phyloP scores from a whole-genome alignment of 805 yeast species.

The Millerago galiae region DNA sequence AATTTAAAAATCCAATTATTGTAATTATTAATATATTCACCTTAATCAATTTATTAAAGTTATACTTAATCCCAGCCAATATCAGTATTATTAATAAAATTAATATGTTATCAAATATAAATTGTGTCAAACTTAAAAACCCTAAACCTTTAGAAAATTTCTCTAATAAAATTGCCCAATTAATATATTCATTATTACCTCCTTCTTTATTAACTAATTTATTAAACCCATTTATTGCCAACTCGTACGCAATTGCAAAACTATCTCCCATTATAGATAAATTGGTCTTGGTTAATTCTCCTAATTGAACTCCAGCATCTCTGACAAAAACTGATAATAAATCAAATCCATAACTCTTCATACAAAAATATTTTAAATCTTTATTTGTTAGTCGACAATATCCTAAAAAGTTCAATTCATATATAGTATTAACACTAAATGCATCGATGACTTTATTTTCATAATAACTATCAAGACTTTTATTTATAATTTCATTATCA shows the following conservation, averaged over 20 bases:
- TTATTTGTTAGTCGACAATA: constrained; percentile 37
- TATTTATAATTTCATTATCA: constrained; percentile 17
- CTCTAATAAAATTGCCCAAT: constrained; percentile 22
- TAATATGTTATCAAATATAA: constrained; percentile 2
- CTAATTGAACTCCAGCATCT: constrained; percentile 45
- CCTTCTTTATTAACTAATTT: constrained; percentile 19
- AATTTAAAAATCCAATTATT: constrained; percentile 9
- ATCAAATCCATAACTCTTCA: constrained; percentile 39
- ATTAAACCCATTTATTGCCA: constrained; percentile 25
- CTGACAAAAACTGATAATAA: constrained; percentile 38
- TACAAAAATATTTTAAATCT: constrained; percentile 23
- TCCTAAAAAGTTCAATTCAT: constrained; percentile 39
- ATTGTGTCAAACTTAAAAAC: constrained; percentile 12
- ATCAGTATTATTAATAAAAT: constrained; percentile 5
- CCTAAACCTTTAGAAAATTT: constrained; percentile 23
- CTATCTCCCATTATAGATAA: constrained; percentile 34
- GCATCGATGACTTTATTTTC: constrained; percentile 36
- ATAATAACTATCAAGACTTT: constrained; percentile 20
- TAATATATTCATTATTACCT: constrained; percentile 12
- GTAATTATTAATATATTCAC: constrained; percentile 9
- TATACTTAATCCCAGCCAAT: not conserved
- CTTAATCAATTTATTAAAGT: constrained; percentile 4
- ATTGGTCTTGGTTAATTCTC: constrained; percentile 34
- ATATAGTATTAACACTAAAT: constrained; percentile 35
- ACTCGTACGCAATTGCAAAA: constrained; percentile 34